These are phyloP conservation scores for Amphirosellinia nigrospora DNA, from an alignment of 495 filamentous ascomycete species.

Conservation along the genomic window DNA sequence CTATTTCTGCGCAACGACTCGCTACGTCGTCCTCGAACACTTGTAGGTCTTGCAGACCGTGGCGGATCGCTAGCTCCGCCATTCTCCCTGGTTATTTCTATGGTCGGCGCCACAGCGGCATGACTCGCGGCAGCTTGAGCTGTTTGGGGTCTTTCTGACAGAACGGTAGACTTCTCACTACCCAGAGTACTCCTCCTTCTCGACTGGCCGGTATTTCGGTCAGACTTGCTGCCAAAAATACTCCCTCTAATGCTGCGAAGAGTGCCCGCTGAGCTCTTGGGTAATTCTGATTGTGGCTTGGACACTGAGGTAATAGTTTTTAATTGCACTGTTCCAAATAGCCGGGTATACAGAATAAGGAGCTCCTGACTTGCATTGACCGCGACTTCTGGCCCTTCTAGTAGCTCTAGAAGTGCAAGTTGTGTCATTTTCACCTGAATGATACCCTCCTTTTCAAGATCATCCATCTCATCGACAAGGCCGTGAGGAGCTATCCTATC, in stretches of 20 bases:
- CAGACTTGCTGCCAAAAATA: constrained; percentile 67
- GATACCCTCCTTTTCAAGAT: constrained; percentile 78
- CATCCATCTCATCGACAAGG: constrained; percentile 73
- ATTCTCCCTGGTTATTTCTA: constrained; percentile 49
- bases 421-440: constrained; percentile 95
- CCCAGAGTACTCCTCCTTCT: constrained; percentile 38
- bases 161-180: constrained; percentile 38
- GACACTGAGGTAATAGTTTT: constrained; percentile 39
- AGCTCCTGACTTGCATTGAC: constrained; percentile 85
- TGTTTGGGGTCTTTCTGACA: constrained; percentile 51
- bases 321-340: constrained; percentile 67
- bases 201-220: constrained; percentile 42
- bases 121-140: constrained; percentile 48
- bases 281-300: constrained; percentile 53
- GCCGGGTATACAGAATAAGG: constrained; percentile 75
- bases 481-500: constrained; percentile 51
- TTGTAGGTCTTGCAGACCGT: constrained; percentile 43
- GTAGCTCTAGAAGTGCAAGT: constrained; percentile 78
- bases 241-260: constrained; percentile 75
- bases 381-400: constrained; percentile 80
- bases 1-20: constrained; percentile 49
- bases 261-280: constrained; percentile 74
- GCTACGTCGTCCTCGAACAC: constrained; percentile 46
- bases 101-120: constrained; percentile 34
- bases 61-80: constrained; percentile 39